Conservation (phyloP, 768 basidiomycete genomes). For the Candolleomyces efflorescens region DNA sequence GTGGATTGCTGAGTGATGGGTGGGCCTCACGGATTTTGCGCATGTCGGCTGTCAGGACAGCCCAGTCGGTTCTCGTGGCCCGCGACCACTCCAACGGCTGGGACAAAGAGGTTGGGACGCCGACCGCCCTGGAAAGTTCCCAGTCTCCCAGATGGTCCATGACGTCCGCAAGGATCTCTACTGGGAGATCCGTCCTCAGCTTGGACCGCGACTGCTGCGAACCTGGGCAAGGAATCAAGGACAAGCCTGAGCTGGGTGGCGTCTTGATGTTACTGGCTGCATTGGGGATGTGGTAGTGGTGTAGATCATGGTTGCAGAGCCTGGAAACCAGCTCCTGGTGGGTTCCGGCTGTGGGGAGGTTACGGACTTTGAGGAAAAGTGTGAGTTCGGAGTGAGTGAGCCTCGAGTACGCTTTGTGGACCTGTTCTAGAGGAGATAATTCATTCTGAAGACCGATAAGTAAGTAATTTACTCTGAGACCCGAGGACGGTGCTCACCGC, state of each 20-base stretch:
- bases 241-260: constrained; percentile 18
- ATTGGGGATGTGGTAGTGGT: constrained; percentile 61
- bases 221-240: constrained; percentile 5
- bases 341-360: constrained; percentile 60
- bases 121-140: constrained; percentile 77
- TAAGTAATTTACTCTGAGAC: constrained; percentile 11
- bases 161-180: constrained; percentile 74
- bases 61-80: constrained; percentile 64
- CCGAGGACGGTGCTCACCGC: constrained; percentile 29
- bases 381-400: constrained; percentile 64
- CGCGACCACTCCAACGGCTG: constrained; percentile 68
- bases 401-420: constrained; percentile 66
- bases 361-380: constrained; percentile 71
- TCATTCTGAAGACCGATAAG: constrained; percentile 24
- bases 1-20: constrained; percentile 46
- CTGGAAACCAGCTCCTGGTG: constrained; percentile 64
- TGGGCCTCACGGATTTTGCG: constrained; percentile 57
- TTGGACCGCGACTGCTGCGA: constrained; percentile 23
- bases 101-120: constrained; percentile 64
- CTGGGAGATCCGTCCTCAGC: constrained; percentile 55
- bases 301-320: constrained; percentile 70
- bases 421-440: constrained; percentile 38
- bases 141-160: constrained; percentile 79
- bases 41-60: constrained; percentile 64
- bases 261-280: constrained; percentile 21